Conservation (phyloP, 1,284 basidiomycete genomes). For the Wallemia mellicola region DNA sequence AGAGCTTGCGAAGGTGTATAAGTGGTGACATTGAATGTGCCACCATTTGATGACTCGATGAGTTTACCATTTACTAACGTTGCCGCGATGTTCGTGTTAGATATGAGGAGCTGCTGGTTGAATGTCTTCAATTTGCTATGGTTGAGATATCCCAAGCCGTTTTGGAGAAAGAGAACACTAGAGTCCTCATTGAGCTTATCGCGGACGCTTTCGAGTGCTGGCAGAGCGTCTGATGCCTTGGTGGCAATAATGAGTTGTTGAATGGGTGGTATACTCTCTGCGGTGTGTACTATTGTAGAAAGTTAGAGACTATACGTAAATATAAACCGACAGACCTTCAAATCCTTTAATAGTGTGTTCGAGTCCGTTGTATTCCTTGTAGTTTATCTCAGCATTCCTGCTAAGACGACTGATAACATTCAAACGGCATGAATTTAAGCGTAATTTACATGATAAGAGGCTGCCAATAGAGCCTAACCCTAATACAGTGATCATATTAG, state of each 20-base stretch:
- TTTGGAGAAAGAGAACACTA: neutral
- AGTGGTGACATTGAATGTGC: neutral
- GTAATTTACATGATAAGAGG: neutral
- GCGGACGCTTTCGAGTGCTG: neutral
- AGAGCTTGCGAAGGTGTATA: neutral
- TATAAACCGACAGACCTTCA: too few relatives aligned
- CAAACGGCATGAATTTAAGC: neutral
- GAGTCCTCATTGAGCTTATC: neutral
- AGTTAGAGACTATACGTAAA: too few relatives aligned
- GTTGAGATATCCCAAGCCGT: neutral
- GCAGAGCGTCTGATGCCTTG: neutral
- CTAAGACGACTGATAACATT: neutral
- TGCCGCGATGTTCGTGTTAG: neutral
- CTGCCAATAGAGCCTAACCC: neutral
- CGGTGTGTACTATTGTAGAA: too few relatives aligned
- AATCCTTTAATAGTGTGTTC: too few relatives aligned
- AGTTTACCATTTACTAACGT: neutral
- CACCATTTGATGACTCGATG: neutral
- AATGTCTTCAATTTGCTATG: neutral
- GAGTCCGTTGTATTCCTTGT: too few relatives aligned
- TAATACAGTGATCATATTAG: constrained; percentile 22
- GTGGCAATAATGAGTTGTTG: neutral
- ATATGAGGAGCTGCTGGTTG: neutral
- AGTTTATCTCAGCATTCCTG: neutral
- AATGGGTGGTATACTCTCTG: too few relatives aligned